Base-by-base conservation (phyloP, 1,284 basidiomycete species). In the Ustilago curta region DNA sequence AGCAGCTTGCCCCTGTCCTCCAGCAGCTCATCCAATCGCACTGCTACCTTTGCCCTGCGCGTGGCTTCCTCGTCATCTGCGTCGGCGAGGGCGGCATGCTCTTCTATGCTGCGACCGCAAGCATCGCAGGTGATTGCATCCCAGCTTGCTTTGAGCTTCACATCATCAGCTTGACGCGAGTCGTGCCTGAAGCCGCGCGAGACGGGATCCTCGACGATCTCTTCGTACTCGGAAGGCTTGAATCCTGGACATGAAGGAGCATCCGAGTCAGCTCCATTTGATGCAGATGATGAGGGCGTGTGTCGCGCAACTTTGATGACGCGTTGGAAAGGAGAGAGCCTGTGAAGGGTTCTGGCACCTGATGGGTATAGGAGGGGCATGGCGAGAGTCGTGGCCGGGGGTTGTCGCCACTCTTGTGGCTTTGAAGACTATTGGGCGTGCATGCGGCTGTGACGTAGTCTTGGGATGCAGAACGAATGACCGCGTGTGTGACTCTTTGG, bases 1-100 rank as follows among this genome's bases (percentile, higher is more conserved):
- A 92, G 87, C 27, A 96, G 87, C 79, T 90, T 89, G 52, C 89
- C 89, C 51, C 88, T 88, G 84, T 93, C 93, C 92, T 94, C 89
- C 44, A 95, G 86, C 56, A 93, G 84, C 85, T 95, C 93, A 83
- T 97, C 94, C 55, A 95, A 88, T 56, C 92, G 88, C 57, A 92
- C 89, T 3, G 93, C 94, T 8, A 93, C 90, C 74, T 90, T 91
- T 49, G 88, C 90, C 83, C 92, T 88, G 44, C 94, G 88, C 32
- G 70, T 78, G 50, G 78, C 67, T 76, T 88, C 87, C 29, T 80
- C 80, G 12, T 78, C 70, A 8, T 76, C 77, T 14, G 86, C 80
- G 14, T 82, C 80, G 8, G 59, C 64, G 3, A 84, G 89, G 27
- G 92, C 91, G 23, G 91, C 90, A 78, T 93, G 92, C 43, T 89